Evolutionary conservation across 495 filamentous ascomycete genomes (phyloP), one percentile per base, ranked within the genome.

Genomic region (Mytilinidion resinicola): DNA sequence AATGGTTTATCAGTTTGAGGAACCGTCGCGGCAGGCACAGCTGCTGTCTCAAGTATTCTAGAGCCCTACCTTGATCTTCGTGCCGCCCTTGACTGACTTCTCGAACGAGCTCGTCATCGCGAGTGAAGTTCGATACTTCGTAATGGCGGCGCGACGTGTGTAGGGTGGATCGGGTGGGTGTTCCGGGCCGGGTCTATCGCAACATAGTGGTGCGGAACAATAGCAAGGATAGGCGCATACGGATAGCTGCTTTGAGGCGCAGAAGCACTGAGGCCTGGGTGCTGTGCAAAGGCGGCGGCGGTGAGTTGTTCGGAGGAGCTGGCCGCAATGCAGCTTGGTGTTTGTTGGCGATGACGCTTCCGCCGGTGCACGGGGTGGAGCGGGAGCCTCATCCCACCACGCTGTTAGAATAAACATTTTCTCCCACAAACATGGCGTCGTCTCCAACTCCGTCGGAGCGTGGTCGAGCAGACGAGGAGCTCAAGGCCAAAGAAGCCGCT

Each of bases 41-140:
- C 53, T 14, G 48, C n/a, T 2, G 43, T 44, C 9, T 41, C 9
- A 19, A 21, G 34, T 61, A 10, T 25, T 37, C 44, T 43, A 30
- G 41, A 6, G 19, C 73, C 82, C 68, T 50, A 89, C 90, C 82
- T 97, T 97, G 69, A 95, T 85, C 78, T 77, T 77, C 15, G 74
- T 76, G 44, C 67, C 74, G 47, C 74, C 74, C 47, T 75, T 76
- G 19, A 77, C 74, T 15, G 74, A 74, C 67, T 77, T 77, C 66
- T 76, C 74, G 55, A 76, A 75, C 20, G 71, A 70, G 66, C 66
- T 72, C 36, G 74, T 63, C 74, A 76, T 76, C 42, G 44, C 49
- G 36, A 9, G 42, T 17, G 54, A 9, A 11, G 7, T 34, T 30
- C n/a, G n/a, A n/a, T n/a, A n/a, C n/a, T n/a, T n/a, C n/a, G 19